A percentile compares a stretch with the other conserved stretches of the same genome.
phyloP scores from a whole-genome alignment of 352 stramenopile genomes.

The Phytophthora tubulina region DNA sequence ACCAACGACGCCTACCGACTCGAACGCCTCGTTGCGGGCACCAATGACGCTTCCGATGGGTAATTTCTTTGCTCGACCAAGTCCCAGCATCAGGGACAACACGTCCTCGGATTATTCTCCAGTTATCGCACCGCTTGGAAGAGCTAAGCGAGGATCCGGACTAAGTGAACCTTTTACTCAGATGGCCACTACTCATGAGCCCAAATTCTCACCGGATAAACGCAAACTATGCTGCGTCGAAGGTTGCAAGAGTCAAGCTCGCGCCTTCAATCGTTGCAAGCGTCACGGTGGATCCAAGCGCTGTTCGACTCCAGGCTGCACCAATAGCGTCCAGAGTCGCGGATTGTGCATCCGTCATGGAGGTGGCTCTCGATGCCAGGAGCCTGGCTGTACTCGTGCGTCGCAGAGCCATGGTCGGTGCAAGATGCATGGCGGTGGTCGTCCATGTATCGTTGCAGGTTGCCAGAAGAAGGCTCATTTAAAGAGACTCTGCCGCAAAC shows the following conservation, averaged over 20 bases:
- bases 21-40: background rate
- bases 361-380: constrained; percentile 79
- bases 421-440: constrained; percentile 66
- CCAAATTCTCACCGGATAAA: constrained; percentile 74
- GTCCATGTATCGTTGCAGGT: constrained; percentile 65
- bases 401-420: constrained; percentile 83
- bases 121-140: constrained; percentile 1
- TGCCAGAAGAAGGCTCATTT: constrained; percentile 88
- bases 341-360: constrained; percentile 75
- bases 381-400: constrained; percentile 51
- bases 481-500: constrained; percentile 84
- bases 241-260: constrained; percentile 82
- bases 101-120: constrained; percentile 8
- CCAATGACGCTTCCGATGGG: constrained; percentile 9
- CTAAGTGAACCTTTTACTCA: constrained; percentile 35
- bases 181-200: constrained; percentile 32
- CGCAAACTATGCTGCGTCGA: constrained; percentile 81
- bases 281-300: constrained; percentile 84
- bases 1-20: constrained; percentile 1
- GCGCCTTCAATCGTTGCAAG: constrained; percentile 88
- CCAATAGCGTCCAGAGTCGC: constrained; percentile 86
- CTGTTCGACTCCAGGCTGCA: constrained; percentile 73
- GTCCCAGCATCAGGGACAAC: background rate
- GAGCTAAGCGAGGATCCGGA: constrained; percentile 22
- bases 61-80: constrained; percentile 7